Base-by-base conservation (phyloP, 208 protist species). In the Naegleria lovaniensis region DNA sequence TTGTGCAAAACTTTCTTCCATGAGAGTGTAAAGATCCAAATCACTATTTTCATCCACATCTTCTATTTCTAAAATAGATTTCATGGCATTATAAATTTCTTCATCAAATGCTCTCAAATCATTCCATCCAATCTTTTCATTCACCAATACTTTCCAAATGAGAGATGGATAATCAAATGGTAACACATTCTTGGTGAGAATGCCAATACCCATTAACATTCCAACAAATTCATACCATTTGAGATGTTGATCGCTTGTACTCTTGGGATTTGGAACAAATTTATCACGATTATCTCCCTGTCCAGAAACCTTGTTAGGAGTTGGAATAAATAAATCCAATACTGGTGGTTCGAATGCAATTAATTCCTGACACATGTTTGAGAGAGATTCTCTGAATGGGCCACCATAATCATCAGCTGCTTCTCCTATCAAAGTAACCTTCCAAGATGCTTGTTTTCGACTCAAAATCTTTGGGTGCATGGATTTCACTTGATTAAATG, bases 171-270 rank as follows among this genome's bases (percentile, higher is more conserved):
- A 92, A 92, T 96, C 95, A 33, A 99, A 93, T 41, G 95, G 93
- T 22, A 99, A 93, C 43, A 97, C 95, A 51, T 98, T 94, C 75
- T 96, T 95, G 41, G 93, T 95, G 90, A 97, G 95, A 88, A 99
- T 92, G 40, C 96, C 96, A 59, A 97, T 94, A 76, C 97, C 98
- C 96, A 99, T 98, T 76, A 99, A 92, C 83, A 94, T 92, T 16
- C 97, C 97, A n/a, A 98, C 39, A 91, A 98, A 98, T n/a, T 93
- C 91, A 88, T 96, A 98, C 41, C 95, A 95, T 13, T 93, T 89
- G 19, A 97, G 84, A 79, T 97, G 93, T 43, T 93, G 92, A 25
- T 92, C 48, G 48, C 91, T 91, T 85, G 52, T 92, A 5, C 25
- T 40, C 13, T 59, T 2, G 29, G 88, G 89, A 40, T 95, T 96